Base-by-base conservation (phyloP, 345 rosid species). In the Eucalyptus regnans region DNA sequence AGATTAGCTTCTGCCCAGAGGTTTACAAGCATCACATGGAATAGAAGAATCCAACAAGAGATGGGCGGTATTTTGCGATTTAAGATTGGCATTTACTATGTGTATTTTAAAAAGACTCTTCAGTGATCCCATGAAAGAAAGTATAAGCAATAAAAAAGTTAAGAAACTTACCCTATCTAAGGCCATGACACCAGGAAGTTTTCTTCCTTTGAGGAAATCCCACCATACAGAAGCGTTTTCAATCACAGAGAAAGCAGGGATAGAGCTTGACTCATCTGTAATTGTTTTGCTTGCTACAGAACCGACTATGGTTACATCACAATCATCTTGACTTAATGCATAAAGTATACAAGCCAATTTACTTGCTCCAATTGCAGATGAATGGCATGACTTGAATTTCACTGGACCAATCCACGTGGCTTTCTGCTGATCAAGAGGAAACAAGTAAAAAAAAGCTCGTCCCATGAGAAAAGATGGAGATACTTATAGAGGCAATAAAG, bases 171-270 rank as follows among this genome's bases (percentile, higher is more conserved):
- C 97, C 90, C 95, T 95, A 86, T 95, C 96, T 90, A 95, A 93
- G 89, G 96, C 94, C 93, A 91, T 64, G 62, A 95, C 89, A 44
- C 95, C 96, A 56, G 94, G 96, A 90, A 95, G 95, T 89, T 90
- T 94, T 91, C 94, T 92, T 92, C 94, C 94, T 89, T 93, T 93
- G 86, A 95, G 94, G 93, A 93, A 94, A 85, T 93, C 95, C 97
- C 96, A 95, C 49, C 92, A 92, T 88, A 93, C 93, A 64, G 95
- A 92, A 83, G 94, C 95, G 89, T 90, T 90, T 90, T 92, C 93
- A 87, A 95, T 88, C 87, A 91, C 71, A 58, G 87, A 86, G 66
- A 91, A 87, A 91, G 87, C 87, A 29, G 88, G 79, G 62, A 87
- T 27, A 86, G 89, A 90, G 84, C 89, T 83, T 79, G 95, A 91